These are phyloP conservation scores for Pelargonium myrrhifolium DNA, from an alignment of 441 rosid genomes.

Conservation along the genomic window DNA sequence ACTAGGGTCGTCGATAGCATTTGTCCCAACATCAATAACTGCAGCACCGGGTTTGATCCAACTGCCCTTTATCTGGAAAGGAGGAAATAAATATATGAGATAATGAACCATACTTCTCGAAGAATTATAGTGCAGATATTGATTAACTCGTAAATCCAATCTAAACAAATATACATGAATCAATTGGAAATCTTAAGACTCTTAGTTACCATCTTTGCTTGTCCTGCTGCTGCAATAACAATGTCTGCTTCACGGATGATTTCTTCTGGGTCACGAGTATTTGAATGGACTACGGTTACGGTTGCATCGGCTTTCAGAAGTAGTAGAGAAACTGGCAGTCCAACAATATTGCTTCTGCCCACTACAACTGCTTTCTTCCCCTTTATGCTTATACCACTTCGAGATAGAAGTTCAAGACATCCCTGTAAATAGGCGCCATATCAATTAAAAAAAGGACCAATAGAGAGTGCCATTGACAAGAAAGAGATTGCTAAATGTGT, in stretches of 20 bases:
- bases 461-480: background rate
- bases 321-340: conserved; percentile 77
- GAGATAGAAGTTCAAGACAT: conserved; percentile 71
- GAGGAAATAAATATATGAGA: background rate
- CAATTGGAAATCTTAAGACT: no score
- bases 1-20: conserved; percentile 61
- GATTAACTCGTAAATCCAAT: no score
- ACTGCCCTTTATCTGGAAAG: conserved; percentile 62
- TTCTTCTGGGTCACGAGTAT: conserved; percentile 47
- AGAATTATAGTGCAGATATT: no score
- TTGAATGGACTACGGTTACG: conserved; percentile 67
- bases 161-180: no score
- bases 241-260: conserved; percentile 78
- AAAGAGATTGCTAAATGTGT: no score
- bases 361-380: conserved; percentile 86
- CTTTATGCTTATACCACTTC: conserved; percentile 58
- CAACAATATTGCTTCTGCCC: conserved; percentile 89
- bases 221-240: conserved; percentile 86
- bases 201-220: conserved; percentile 62
- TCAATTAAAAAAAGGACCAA: background rate
- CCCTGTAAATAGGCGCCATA: conserved; percentile 38
- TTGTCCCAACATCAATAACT: conserved; percentile 82
- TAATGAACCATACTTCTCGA: background rate
- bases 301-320: conserved; percentile 94
- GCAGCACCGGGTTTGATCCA: conserved; percentile 98